Conservation (phyloP, 176 grass and related monocot genomes). For the Hsuehochloa calcarea region DNA sequence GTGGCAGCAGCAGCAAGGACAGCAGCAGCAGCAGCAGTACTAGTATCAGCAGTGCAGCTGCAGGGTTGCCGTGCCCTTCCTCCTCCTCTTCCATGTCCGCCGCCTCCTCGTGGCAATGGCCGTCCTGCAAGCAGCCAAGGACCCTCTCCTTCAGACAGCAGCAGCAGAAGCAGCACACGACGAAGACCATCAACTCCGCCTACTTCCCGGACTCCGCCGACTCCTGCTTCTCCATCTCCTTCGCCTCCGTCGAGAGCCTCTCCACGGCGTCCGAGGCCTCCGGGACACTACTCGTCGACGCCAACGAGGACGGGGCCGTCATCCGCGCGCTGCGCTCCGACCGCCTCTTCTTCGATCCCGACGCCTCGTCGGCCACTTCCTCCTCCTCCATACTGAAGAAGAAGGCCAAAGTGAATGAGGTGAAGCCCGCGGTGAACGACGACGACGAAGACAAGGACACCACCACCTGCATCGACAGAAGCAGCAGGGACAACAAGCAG, state of each 20-base stretch:
- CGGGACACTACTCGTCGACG: not conserved
- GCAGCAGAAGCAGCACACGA: not conserved
- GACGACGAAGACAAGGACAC: not conserved
- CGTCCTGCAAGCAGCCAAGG: slow-evolving; percentile 43
- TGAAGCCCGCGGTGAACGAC: not conserved
- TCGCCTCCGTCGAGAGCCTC: slow-evolving; percentile 28
- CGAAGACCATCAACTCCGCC: slow-evolving; percentile 35
- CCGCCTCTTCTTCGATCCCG: slow-evolving; percentile 58
- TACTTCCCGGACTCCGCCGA: slow-evolving; percentile 13
- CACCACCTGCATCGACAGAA: not conserved
- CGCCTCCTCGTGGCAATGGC: slow-evolving; percentile 33
- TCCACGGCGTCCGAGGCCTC: slow-evolving; percentile 25
- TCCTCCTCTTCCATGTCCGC: slow-evolving; percentile 33
- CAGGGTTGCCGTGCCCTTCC: slow-evolving; percentile 12
- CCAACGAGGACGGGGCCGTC: not conserved
- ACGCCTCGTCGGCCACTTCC: not conserved
- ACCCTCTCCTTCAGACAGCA: slow-evolving; percentile 42
- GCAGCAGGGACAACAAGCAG: not conserved
- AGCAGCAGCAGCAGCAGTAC: not conserved
- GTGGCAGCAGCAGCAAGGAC: slow-evolving; percentile 20
- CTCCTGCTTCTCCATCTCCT: slow-evolving; percentile 28
- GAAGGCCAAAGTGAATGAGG: not conserved
- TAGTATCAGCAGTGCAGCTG: not conserved
- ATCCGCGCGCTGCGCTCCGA: slow-evolving; percentile 45
- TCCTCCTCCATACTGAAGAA: slow-evolving; percentile 27